phyloP scores from a whole-genome alignment of 2,329 filamentous ascomycete species.

The Aspergillus sp. region DNA sequence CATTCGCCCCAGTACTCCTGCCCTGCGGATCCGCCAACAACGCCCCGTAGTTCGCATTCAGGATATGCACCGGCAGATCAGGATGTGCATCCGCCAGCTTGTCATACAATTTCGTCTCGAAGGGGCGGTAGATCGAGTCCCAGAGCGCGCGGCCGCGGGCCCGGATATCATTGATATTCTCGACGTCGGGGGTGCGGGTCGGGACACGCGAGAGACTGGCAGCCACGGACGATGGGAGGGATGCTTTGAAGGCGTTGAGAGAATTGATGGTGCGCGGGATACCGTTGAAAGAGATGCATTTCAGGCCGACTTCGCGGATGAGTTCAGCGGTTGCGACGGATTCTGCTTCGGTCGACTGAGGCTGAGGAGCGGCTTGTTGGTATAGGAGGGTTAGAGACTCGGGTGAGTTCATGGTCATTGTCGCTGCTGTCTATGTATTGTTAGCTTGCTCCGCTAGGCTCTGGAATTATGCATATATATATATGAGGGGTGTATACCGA shows the following conservation, averaged over 20 bases:
- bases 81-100: conserved; percentile 71
- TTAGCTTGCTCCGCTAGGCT: not conserved
- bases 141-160: conserved; percentile 59
- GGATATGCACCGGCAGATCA: conserved; percentile 71
- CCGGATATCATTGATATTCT: conserved; percentile 49
- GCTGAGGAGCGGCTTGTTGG: conserved; percentile 30
- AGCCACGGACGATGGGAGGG: conserved; percentile 51
- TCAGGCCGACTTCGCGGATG: conserved; percentile 38
- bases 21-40: conserved; percentile 60
- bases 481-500: conserved; percentile 41
- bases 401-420: conserved; percentile 79
- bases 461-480: not conserved
- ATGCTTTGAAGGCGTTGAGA: conserved; percentile 60
- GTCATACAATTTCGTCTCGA: conserved; percentile 60
- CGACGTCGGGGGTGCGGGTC: conserved; percentile 45
- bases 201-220: conserved; percentile 48
- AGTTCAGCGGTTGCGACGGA: conserved; percentile 29
- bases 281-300: conserved; percentile 42
- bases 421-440: conserved; percentile 58
- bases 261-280: conserved; percentile 79
- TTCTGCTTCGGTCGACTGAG: conserved; percentile 18
- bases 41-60: conserved; percentile 64
- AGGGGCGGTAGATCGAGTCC: conserved; percentile 68
- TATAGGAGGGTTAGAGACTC: conserved; percentile 61
- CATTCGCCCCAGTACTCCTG: conserved; percentile 41